phyloP scores from a whole-genome alignment of 192 early-diverging fungal species.

The Backusella tuberculispora region DNA sequence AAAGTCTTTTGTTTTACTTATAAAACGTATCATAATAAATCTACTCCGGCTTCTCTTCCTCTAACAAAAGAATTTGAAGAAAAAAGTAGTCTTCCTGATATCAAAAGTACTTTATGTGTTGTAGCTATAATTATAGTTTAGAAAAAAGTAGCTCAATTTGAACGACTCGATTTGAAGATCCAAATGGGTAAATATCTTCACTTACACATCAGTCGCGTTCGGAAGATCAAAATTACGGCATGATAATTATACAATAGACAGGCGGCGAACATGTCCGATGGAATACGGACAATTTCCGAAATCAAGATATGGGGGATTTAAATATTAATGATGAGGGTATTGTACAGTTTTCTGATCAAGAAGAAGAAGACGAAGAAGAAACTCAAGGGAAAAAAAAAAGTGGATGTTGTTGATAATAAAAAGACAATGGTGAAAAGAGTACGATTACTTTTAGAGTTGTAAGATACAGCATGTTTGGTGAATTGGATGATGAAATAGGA shows the following conservation, averaged over 20 bases:
- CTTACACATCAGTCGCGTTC: constrained; percentile 37
- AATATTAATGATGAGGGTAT: constrained; percentile 19
- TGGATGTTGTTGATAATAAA: constrained; percentile 10
- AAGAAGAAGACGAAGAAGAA: not conserved
- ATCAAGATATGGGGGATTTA: constrained; percentile 38
- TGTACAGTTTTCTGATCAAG: not conserved
- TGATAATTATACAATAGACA: constrained; percentile 47
- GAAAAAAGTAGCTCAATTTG: constrained; percentile 71
- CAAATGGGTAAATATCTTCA: constrained; percentile 58
- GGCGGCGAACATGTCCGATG: constrained; percentile 53
- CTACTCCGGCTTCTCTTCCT: not conserved
- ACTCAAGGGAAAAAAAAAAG: too few relatives aligned
- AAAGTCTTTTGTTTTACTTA: not conserved
- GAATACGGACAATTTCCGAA: constrained; percentile 56
- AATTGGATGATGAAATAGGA: constrained; percentile 33
- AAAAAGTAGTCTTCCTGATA: constrained; percentile 67
- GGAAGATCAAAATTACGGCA: constrained; percentile 55
- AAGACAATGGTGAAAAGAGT: not conserved
- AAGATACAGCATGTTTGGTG: constrained; percentile 44
- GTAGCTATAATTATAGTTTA: constrained; percentile 68
- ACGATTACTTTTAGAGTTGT: constrained; percentile 46
- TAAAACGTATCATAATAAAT: constrained; percentile 2
- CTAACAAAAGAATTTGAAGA: constrained; percentile 57
- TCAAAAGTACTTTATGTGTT: constrained; percentile 68
- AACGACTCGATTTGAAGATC: constrained; percentile 61